These are phyloP conservation scores for Alectoria sarmentosa DNA, from an alignment of 495 filamentous ascomycete species.

Conservation along the genomic window DNA sequence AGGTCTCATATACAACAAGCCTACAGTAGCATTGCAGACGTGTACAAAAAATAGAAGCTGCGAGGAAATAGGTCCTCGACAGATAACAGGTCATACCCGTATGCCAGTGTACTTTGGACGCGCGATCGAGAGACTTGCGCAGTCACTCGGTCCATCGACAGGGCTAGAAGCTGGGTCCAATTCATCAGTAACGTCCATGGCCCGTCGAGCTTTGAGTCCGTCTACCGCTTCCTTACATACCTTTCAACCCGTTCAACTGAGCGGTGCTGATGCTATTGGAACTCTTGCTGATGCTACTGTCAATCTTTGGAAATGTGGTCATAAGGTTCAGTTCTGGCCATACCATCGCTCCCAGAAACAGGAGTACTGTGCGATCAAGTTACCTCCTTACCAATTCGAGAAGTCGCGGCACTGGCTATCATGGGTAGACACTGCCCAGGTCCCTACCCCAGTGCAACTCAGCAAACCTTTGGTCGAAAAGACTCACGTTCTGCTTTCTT, in stretches of 20 bases:
- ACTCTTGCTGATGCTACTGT: conserved; percentile 38
- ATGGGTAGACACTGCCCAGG: background rate
- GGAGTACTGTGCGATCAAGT: conserved; percentile 32
- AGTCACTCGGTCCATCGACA: conserved; percentile 16
- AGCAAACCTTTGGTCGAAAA: too few species aligned
- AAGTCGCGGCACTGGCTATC: conserved; percentile 35
- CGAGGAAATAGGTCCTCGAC: conserved; percentile 1
- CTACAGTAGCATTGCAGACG: conserved; percentile 28
- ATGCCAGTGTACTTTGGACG: conserved; percentile 37
- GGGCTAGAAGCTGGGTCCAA: conserved; percentile 40
- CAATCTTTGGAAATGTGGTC: conserved; percentile 42
- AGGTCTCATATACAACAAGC: conserved; percentile 26
- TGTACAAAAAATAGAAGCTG: conserved; percentile 19
- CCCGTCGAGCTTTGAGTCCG: conserved; percentile 35
- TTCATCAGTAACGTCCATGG: conserved; percentile 42
- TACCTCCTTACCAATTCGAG: conserved; percentile 53
- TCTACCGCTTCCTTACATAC: too few species aligned
- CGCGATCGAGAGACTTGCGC: conserved; percentile 32
- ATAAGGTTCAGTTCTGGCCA: conserved; percentile 41
- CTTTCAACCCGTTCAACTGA: conserved; percentile 41
- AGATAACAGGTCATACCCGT: conserved; percentile 32
- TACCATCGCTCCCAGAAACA: conserved; percentile 36
- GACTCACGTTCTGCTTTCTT: too few species aligned
- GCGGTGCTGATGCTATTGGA: conserved; percentile 26
- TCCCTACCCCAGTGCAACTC: too few species aligned